phyloP scores from a whole-genome alignment of 108 stramenopile species.

The Asterionellopsis glacialis region DNA sequence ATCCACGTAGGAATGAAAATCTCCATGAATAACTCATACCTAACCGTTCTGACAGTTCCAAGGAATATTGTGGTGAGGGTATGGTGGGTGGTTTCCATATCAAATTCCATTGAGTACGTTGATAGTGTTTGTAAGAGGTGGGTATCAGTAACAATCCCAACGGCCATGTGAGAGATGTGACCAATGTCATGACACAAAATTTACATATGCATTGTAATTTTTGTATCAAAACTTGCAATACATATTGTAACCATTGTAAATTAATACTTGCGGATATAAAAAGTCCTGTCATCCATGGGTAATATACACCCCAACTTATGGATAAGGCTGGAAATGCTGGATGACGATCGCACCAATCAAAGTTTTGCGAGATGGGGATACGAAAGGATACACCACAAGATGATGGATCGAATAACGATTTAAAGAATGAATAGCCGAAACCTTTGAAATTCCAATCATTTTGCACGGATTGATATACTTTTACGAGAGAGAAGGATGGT shows the following conservation, averaged over 20 bases:
- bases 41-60: slow-evolving; percentile 53
- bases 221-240: slow-evolving; percentile 26
- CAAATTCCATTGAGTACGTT: neutral
- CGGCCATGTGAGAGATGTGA: neutral
- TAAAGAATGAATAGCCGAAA: slow-evolving; percentile 56
- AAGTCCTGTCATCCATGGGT: slow-evolving; percentile 49
- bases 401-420: slow-evolving; percentile 46
- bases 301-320: slow-evolving; percentile 40
- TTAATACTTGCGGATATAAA: slow-evolving; percentile 53
- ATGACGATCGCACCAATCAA: slow-evolving; percentile 58
- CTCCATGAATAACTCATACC: slow-evolving; percentile 59
- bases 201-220: slow-evolving; percentile 22
- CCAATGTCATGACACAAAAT: slow-evolving; percentile 18
- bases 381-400: slow-evolving; percentile 55
- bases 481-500: neutral
- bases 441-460: slow-evolving; percentile 78
- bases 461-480: slow-evolving; percentile 13
- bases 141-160: too few relatives aligned
- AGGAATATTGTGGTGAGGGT: slow-evolving; percentile 35
- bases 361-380: slow-evolving; percentile 55
- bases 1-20: slow-evolving; percentile 43
- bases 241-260: slow-evolving; percentile 56
- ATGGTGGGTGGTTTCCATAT: too few relatives aligned
- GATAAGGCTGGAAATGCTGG: slow-evolving; percentile 45
- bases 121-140: neutral